phyloP scores from a whole-genome alignment of 108 stramenopile genomes.

The Conticribra weissflogii region DNA sequence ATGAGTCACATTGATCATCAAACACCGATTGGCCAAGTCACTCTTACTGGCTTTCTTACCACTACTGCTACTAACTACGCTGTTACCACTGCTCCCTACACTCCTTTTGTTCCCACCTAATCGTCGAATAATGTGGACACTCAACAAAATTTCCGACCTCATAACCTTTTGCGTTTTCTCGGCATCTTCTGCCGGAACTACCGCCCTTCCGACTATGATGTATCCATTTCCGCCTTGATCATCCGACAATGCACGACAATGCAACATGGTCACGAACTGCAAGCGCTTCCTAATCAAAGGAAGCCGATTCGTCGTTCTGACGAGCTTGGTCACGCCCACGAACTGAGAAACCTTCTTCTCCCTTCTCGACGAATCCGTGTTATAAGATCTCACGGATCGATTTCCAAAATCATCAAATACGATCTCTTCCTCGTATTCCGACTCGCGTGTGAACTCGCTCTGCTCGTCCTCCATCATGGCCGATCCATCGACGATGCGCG shows the following conservation, averaged over 20 bases:
- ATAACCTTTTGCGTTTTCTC: constrained; percentile 31
- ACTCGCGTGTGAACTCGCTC: constrained; percentile 24
- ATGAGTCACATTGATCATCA: constrained; percentile 81
- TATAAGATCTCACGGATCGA: constrained; percentile 17
- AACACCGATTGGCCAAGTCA: constrained; percentile 55
- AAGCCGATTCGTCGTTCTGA: constrained; percentile 57
- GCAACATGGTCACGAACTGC: constrained; percentile 65
- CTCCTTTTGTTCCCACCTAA: constrained; percentile 22
- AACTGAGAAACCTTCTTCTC: constrained; percentile 52
- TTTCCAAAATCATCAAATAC: constrained; percentile 27
- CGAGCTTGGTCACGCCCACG: constrained; percentile 70
- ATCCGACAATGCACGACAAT: constrained; percentile 65
- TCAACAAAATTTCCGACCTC: constrained; percentile 49
- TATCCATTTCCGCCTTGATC: constrained; percentile 74
- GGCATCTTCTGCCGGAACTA: constrained; percentile 45
- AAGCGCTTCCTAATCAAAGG: constrained; percentile 70
- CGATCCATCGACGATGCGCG: constrained; percentile 40
- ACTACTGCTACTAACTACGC: constrained; percentile 19
- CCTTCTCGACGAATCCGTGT: not conserved
- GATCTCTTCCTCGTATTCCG: constrained; percentile 15
- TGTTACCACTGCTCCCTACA: constrained; percentile 6
- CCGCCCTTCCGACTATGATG: constrained; percentile 73
- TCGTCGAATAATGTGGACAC: constrained; percentile 48
- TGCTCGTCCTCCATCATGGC: constrained; percentile 41
- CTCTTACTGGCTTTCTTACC: constrained; percentile 48